A percentile compares a stretch with the other conserved stretches of the same genome.
These are phyloP conservation scores for Ceratobasidium sp. DNA, from an alignment of 1,284 basidiomycete species.

Conservation along the genomic window DNA sequence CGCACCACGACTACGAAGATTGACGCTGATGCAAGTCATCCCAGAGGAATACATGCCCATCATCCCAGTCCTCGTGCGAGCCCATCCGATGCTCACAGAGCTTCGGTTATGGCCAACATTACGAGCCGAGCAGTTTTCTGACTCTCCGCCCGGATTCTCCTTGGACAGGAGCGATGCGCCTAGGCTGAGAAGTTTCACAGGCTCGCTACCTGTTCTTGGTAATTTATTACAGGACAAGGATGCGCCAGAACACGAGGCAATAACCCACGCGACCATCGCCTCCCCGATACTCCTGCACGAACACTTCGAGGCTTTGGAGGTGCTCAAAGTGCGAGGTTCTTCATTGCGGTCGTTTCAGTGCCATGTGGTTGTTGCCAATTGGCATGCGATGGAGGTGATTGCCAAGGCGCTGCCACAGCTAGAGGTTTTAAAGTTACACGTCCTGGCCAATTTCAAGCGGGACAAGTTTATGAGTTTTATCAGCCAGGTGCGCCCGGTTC, in stretches of 20 bases:
- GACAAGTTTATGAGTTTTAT: conserved; percentile 27
- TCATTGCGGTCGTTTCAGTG: conserved; percentile 36
- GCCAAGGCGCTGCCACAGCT: conserved; percentile 32
- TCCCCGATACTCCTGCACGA: conserved; percentile 35
- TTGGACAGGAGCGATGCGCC: conserved; percentile 29
- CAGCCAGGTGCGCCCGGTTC: conserved; percentile 10
- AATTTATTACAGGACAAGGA: conserved; percentile 26
- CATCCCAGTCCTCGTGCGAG: conserved; percentile 26
- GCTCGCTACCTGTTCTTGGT: conserved; percentile 25
- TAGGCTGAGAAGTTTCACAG: conserved; percentile 25
- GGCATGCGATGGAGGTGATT: conserved; percentile 39
- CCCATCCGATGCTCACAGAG: conserved; percentile 26
- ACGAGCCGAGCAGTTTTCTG: conserved; percentile 31
- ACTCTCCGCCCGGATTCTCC: conserved; percentile 20
- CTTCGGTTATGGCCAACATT: conserved; percentile 30
- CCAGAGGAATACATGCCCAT: conserved; percentile 28
- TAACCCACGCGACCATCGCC: conserved; percentile 31
- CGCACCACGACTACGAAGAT: background rate
- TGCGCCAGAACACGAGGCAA: background rate
- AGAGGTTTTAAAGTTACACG: conserved; percentile 29
- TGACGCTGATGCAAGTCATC: conserved; percentile 37
- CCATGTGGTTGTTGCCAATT: conserved; percentile 35
- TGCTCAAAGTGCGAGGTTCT: background rate
- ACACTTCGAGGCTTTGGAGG: conserved; percentile 27
- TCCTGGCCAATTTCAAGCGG: conserved; percentile 33